A percentile compares a stretch with the other conserved stretches of the same genome.
phyloP scores from a whole-genome alignment of 2,329 filamentous ascomycete genomes.

The Lasiodiplodia citricola region DNA sequence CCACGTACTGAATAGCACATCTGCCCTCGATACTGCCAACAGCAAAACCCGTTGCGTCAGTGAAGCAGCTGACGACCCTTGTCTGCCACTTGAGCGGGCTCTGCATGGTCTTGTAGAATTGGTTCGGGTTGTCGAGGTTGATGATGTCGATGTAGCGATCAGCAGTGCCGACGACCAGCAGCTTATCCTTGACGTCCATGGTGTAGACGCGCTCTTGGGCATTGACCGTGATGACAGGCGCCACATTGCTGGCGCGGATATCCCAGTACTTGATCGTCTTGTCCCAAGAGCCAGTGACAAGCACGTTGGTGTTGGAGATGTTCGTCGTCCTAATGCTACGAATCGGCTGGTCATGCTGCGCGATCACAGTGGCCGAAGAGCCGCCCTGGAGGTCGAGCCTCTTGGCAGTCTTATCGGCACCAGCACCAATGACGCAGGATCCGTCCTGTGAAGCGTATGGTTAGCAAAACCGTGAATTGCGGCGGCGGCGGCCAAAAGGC shows the following conservation, averaged over 20 bases:
- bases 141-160: constrained; percentile 96
- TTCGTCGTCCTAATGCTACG: constrained; percentile 71
- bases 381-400: constrained; percentile 79
- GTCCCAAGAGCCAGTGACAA: constrained; percentile 92
- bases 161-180: constrained; percentile 90
- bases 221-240: constrained; percentile 68
- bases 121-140: constrained; percentile 84
- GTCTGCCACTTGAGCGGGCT: constrained; percentile 99
- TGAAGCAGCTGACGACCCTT: constrained; percentile 91
- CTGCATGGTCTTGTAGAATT: constrained; percentile 95
- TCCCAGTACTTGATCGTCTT: constrained; percentile 93
- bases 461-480: not conserved
- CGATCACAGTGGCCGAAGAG: constrained; percentile 65
- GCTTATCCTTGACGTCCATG: constrained; percentile 86
- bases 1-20: constrained; percentile 97
- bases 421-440: constrained; percentile 82
- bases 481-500: not conserved
- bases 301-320: constrained; percentile 72
- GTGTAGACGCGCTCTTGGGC: constrained; percentile 84
- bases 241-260: constrained; percentile 61
- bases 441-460: constrained; percentile 71
- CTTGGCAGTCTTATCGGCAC: constrained; percentile 88
- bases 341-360: constrained; percentile 84
- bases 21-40: constrained; percentile 96
- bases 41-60: constrained; percentile 88